Evolutionary conservation across 768 basidiomycete genomes (phyloP), one percentile per base, ranked within the genome.

Genomic region (Lactifluus piperatus): DNA sequence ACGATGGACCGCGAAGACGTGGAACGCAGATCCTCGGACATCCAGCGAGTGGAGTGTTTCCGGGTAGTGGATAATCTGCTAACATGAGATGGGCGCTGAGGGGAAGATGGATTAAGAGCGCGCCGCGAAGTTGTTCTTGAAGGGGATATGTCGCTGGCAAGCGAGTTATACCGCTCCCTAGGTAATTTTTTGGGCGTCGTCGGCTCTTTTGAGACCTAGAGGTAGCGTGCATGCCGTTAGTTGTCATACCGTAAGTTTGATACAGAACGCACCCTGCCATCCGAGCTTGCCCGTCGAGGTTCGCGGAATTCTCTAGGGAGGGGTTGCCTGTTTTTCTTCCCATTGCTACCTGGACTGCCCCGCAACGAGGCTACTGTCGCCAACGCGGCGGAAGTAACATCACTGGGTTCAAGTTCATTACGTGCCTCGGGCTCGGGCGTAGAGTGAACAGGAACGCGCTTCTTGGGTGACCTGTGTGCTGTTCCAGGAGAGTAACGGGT

Each of bases 281-380:
- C 78, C 48, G 73, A 66, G 62, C 69, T 72, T 36, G 69, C 68
- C 26, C 74, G 68, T 45, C 70, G 72, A 48, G 62, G 51, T 41
- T 74, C 74, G 41, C 72, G 69, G 55, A 81, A 82, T 60, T 82
- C 81, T 20, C 71, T 68, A 4, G 81, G 81, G 47, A 82, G 66
- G 1, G 80, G 78, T 34, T 81, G 79, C 50, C 84, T 74, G 57
- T 71, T 75, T 55, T 73, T 69, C 63, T 65, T 67, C 13, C 69
- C 71, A 63, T 62, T 68, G 29, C 65, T 68, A 55, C 72, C 73
- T 10, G 80, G 79, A 63, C 80, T 82, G 56, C 76, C 73, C 58
- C 83, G 73, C 27, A 81, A 77, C 3, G 79, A 79, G 5, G 82
- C 79, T 43, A 84, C 79, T 34, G 84, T 80, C 45, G 79, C 82